A percentile compares a stretch with the other conserved stretches of the same genome.
phyloP scores from a whole-genome alignment of 306 rosid genomes.

The Lotus japonicus region DNA sequence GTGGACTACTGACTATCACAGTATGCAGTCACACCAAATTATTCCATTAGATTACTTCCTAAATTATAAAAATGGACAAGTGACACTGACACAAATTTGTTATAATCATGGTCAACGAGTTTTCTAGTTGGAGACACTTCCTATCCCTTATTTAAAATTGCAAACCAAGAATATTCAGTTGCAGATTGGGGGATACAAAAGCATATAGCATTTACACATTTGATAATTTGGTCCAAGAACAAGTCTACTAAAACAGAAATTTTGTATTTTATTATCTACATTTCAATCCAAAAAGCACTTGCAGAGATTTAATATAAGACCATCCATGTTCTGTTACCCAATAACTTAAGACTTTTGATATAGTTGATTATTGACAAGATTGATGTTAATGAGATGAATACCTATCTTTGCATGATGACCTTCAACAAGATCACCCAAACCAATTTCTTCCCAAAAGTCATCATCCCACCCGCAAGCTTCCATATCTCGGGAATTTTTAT shows the following conservation, averaged over 20 bases:
- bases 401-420: constrained; percentile 99
- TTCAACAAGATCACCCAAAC: constrained; percentile 88
- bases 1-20: not conserved
- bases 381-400: constrained; percentile 20
- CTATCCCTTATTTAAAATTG: not conserved
- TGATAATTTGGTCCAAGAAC: not conserved
- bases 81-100: not conserved
- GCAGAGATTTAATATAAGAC: not conserved
- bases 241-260: not conserved
- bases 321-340: not conserved
- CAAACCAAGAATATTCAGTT: not conserved
- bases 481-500: constrained; percentile 72
- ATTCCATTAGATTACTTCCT: not conserved
- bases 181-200: not conserved
- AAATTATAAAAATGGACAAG: constrained; percentile 7
- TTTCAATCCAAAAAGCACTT: not conserved
- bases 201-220: not conserved
- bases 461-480: constrained; percentile 99
- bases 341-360: constrained; percentile 1
- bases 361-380: not conserved
- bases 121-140: not conserved
- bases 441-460: constrained; percentile 98
- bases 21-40: constrained; percentile 8
- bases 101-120: constrained; percentile 2
- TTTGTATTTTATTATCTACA: not conserved